These are phyloP conservation scores for Dendryphion nanum DNA, from an alignment of 2,329 filamentous ascomycete genomes.

Conservation along the genomic window DNA sequence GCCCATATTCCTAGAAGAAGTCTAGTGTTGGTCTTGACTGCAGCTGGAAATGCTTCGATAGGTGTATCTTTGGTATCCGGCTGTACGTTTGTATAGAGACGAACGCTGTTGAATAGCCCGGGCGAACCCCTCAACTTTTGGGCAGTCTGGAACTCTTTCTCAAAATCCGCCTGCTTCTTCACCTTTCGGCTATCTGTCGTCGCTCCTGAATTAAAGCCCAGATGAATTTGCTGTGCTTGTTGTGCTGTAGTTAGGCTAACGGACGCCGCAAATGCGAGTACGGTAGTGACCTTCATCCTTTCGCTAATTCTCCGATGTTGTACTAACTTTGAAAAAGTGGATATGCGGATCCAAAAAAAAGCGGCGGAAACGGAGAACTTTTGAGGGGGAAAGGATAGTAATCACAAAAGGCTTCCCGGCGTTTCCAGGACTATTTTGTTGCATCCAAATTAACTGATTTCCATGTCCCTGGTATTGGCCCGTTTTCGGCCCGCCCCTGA, in stretches of 20 bases:
- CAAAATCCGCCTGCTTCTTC: slow-evolving; percentile 65
- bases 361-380: too few species aligned
- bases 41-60: slow-evolving; percentile 51
- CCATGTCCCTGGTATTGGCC: too few species aligned
- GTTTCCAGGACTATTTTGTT: too few species aligned
- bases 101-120: slow-evolving; percentile 64
- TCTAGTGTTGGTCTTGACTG: slow-evolving; percentile 34
- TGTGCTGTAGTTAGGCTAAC: slow-evolving; percentile 14
- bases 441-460: too few species aligned
- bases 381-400: too few species aligned
- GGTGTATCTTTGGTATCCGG: slow-evolving; percentile 61
- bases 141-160: slow-evolving; percentile 66
- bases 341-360: too few species aligned
- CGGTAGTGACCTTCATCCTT: slow-evolving; percentile 22
- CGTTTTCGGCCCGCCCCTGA: too few species aligned
- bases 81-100: slow-evolving; percentile 73
- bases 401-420: too few species aligned
- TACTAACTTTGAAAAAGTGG: too few species aligned
- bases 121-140: slow-evolving; percentile 62
- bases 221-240: slow-evolving; percentile 20
- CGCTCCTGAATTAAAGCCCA: slow-evolving; percentile 36
- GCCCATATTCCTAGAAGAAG: slow-evolving; percentile 40
- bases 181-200: slow-evolving; percentile 29
- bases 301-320: too few species aligned
- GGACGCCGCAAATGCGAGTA: slow-evolving; percentile 22